These are phyloP conservation scores for Lentinula sp. DNA, from an alignment of 768 basidiomycete species.

Conservation along the genomic window DNA sequence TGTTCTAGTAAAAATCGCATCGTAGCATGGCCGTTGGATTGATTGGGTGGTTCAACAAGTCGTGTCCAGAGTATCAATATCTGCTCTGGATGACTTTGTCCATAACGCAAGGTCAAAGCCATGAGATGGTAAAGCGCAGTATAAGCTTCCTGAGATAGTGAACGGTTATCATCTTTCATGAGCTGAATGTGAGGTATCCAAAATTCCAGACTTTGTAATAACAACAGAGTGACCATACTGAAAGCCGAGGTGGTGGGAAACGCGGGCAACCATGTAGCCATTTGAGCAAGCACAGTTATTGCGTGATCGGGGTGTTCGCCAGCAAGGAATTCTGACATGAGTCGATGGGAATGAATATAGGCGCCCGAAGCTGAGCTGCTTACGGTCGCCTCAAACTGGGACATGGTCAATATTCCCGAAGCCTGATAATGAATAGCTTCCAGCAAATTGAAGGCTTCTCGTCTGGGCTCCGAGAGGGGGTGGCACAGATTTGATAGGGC, in stretches of 20 bases:
- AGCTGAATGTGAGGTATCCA: conserved; percentile 81
- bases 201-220: conserved; percentile 75
- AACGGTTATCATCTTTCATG: conserved; percentile 50
- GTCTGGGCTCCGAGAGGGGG: conserved; percentile 53
- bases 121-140: conserved; percentile 75
- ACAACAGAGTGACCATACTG: conserved; percentile 42
- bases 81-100: conserved; percentile 71
- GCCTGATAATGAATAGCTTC: conserved; percentile 66
- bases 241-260: conserved; percentile 45
- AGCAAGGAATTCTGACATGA: conserved; percentile 74
- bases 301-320: conserved; percentile 68
- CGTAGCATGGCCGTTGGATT: conserved; percentile 73
- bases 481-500: conserved; percentile 85
- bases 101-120: conserved; percentile 73
- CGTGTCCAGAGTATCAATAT: conserved; percentile 74
- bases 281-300: conserved; percentile 58
- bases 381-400: conserved; percentile 68
- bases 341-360: conserved; percentile 75
- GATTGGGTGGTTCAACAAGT: conserved; percentile 65
- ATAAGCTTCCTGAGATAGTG: conserved; percentile 52
- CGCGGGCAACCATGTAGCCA: conserved; percentile 67
- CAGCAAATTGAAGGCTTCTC: conserved; percentile 73
- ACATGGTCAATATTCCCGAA: conserved; percentile 61
- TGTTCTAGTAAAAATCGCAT: conserved; percentile 84
- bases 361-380: conserved; percentile 69